Evolutionary conservation across 305 asterid species (phyloP), one percentile per base, ranked within the genome.

Genomic region (Solanum aculeatissimum): DNA sequence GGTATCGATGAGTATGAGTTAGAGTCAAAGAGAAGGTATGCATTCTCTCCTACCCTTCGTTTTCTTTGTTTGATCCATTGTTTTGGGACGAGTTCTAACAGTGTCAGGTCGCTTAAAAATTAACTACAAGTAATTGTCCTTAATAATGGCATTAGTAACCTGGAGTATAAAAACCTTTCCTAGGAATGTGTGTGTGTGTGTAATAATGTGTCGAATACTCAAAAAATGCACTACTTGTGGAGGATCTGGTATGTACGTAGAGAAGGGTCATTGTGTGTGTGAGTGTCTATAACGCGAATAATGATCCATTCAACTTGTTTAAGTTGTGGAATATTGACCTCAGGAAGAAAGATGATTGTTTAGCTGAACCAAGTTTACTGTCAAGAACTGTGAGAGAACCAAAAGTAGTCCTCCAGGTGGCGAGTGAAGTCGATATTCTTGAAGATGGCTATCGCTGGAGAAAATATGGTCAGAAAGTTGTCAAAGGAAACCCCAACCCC

Each of bases 391-490:
- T 89, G 38, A 90, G 98, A 0, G 98, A 95, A 77, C 94, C 95
- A 49, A 89, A 92, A 88, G 90, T 94, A 4, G 92, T 94, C 9
- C 90, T 95, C 80, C 98, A 94, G 87, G 89, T 92, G 29, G 91
- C 87, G 90, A 94, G 92, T 55, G 94, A 91, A 4, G 87, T 90
- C 18, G 98, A 95, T 70, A 93, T 94, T 80, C 95, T 95, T 53
- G 97, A 95, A 15, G 98, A 95, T 80, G 98, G 98, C 45, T 95
- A 93, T 45, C 89, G 97, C 9, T 95, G 98, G 98, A 91, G 98
- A 85, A 95, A 95, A 80, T 95, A 95, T 63, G 98, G 98, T 1
- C 98, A 95, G 70, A 95, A 95, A 72, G 98, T 95, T 32, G 98
- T 95, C 7, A 94, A 94, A 88, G 97, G 98, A 80, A 94, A 93